Evolutionary conservation across 2,329 filamentous ascomycete species (phyloP), one percentile per base, ranked within the genome.

Genomic region (Fusarium brevicatenulatum): DNA sequence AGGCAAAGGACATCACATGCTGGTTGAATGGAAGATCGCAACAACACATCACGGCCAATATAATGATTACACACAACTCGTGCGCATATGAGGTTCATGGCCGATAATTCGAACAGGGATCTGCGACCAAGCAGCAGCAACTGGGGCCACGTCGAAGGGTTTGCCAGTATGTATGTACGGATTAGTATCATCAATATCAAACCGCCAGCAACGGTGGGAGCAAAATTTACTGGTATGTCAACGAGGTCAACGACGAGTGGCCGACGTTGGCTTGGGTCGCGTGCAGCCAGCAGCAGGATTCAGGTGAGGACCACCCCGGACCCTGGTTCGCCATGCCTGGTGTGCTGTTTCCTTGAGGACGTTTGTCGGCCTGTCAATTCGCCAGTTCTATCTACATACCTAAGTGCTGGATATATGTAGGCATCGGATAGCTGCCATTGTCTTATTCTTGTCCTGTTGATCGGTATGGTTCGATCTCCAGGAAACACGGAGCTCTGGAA

Each of bases 241-340:
- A 69, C 69, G 52, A 77, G 68, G 73, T 64, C 70, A 63, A 72
- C 60, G 49, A 70, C 50, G 66, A 74, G 66, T 74, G 66, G 70
- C 53, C 63, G 63, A 73, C 60, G 70, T 70, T 77, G 76, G 66
- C 68, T 72, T 71, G 72, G 76, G 76, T 77, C 72, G 73, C 63
- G 76, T 75, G 76, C 74, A 76, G 63, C 66, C 59, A 75, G 72
- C 72, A 73, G 76, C 65, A 72, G 70, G 74, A 76, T 78, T 78
- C 76, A 78, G 76, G 76, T 78, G 76, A 76, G 73, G 65, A 74
- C 59, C 52, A 72, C 71, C 72, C 72, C 54, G 63, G 72, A 74
- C 70, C 73, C 73, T 67, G 62, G 71, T 54, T 69, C 57, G 63
- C 71, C 68, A 74, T 74, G 71, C 71, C 64, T 73, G 56, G 60